These are phyloP conservation scores for Choricystis sp. DNA, from an alignment of 139 green algal species.

Conservation along the genomic window DNA sequence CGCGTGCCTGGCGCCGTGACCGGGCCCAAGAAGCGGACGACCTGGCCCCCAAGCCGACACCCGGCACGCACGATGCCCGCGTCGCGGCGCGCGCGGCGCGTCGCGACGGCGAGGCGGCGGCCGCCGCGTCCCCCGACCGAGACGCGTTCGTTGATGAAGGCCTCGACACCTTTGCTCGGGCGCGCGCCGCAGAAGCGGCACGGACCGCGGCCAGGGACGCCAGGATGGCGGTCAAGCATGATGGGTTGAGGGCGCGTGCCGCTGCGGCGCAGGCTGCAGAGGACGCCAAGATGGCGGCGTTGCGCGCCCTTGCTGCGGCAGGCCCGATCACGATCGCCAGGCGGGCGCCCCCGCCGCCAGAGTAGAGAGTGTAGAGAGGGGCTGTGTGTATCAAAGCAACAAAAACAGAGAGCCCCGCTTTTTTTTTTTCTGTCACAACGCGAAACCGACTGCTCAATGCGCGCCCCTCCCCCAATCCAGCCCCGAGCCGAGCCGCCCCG, in stretches of 20 bases:
- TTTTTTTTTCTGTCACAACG: neutral
- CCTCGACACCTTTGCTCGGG: constrained; percentile 36
- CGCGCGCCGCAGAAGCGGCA: constrained; percentile 14
- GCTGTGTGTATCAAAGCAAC: neutral
- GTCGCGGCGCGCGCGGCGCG: too few relatives aligned
- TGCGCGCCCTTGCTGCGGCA: constrained; percentile 11
- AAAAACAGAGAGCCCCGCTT: neutral
- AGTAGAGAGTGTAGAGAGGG: neutral
- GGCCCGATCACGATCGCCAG: constrained; percentile 26
- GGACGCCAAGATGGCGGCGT: constrained; percentile 25
- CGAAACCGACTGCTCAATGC: neutral
- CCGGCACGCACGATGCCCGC: neutral
- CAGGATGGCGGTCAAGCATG: neutral
- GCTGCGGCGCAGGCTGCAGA: constrained; percentile 8
- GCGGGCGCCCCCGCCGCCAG: constrained; percentile 4
- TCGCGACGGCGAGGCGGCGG: too few relatives aligned
- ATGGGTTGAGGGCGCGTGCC: neutral
- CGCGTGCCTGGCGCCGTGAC: neutral
- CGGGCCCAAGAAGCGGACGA: neutral
- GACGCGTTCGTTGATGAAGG: neutral
- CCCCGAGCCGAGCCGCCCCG: too few relatives aligned
- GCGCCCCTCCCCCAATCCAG: neutral
- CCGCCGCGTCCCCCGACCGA: neutral
- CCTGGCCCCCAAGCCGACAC: neutral
- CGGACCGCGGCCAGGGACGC: neutral